phyloP scores from a whole-genome alignment of 2,329 filamentous ascomycete genomes.

The Xylaria sp. region DNA sequence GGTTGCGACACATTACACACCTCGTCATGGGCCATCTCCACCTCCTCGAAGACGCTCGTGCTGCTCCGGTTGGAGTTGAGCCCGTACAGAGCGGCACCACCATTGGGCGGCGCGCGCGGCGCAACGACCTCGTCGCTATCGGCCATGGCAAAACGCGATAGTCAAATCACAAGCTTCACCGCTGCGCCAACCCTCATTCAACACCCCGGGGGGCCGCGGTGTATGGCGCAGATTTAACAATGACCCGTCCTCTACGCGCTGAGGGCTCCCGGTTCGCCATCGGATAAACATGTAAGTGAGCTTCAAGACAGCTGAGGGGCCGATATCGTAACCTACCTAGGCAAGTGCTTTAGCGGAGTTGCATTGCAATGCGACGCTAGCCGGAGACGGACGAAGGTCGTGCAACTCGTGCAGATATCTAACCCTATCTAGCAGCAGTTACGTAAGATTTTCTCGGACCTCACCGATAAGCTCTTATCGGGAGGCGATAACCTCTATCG shows the following conservation, averaged over 20 bases:
- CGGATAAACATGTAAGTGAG: not conserved
- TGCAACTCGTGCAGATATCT: not conserved
- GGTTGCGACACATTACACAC: slow-evolving; percentile 38
- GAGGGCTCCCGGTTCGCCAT: slow-evolving; percentile 1
- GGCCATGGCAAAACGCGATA: slow-evolving; percentile 19
- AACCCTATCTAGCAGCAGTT: too few relatives aligned
- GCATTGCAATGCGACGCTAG: slow-evolving; percentile 8
- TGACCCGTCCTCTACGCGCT: not conserved
- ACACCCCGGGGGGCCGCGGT: not conserved
- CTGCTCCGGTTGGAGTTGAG: slow-evolving; percentile 66
- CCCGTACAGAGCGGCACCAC: slow-evolving; percentile 48
- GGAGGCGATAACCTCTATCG: too few relatives aligned
- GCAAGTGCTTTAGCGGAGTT: not conserved
- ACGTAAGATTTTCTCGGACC: too few relatives aligned
- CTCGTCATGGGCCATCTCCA: slow-evolving; percentile 98
- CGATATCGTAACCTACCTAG: slow-evolving; percentile 4
- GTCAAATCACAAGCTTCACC: slow-evolving; percentile 1
- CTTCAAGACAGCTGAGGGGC: slow-evolving; percentile 1
- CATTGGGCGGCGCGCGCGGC: slow-evolving; percentile 19
- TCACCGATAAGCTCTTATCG: too few relatives aligned
- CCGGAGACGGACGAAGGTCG: not conserved
- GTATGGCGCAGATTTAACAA: not conserved
- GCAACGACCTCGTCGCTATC: slow-evolving; percentile 22
- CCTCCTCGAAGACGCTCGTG: slow-evolving; percentile 81
- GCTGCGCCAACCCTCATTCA: slow-evolving; percentile 10